phyloP scores from a whole-genome alignment of 257 asterid species.

The Solanum sitiens region DNA sequence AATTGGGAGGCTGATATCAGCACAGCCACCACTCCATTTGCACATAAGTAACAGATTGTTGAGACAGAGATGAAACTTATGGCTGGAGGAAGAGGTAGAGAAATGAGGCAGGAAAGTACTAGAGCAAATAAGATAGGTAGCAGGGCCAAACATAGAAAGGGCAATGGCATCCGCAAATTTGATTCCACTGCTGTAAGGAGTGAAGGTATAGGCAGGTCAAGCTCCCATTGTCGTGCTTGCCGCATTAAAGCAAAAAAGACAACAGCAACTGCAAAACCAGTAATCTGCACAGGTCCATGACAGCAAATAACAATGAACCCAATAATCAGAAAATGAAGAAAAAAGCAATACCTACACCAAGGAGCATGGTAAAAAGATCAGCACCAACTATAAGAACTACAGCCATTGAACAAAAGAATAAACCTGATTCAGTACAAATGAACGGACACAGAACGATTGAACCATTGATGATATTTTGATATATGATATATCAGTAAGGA shows the following conservation, averaged over 20 bases:
- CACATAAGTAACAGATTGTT: constrained; percentile 59
- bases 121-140: constrained; percentile 48
- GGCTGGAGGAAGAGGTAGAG: constrained; percentile 45
- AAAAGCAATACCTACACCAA: neutral
- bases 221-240: constrained; percentile 88
- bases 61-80: constrained; percentile 54
- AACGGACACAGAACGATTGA: neutral
- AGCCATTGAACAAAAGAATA: neutral
- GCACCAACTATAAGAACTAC: neutral
- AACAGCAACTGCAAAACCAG: constrained; percentile 67
- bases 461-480: neutral
- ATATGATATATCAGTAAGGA: neutral
- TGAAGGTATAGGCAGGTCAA: constrained; percentile 74
- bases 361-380: neutral
- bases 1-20: constrained; percentile 55
- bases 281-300: constrained; percentile 47
- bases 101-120: constrained; percentile 45
- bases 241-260: constrained; percentile 83
- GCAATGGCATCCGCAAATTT: constrained; percentile 60
- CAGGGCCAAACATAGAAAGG: constrained; percentile 46
- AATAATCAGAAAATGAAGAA: neutral
- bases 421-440: neutral
- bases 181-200: constrained; percentile 76
- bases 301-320: constrained; percentile 15
- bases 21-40: constrained; percentile 65